Evolutionary conservation across 75 land plant genomes (phyloP), one percentile per base, ranked within the genome.

Genomic region (Cryptomeria japonica): DNA sequence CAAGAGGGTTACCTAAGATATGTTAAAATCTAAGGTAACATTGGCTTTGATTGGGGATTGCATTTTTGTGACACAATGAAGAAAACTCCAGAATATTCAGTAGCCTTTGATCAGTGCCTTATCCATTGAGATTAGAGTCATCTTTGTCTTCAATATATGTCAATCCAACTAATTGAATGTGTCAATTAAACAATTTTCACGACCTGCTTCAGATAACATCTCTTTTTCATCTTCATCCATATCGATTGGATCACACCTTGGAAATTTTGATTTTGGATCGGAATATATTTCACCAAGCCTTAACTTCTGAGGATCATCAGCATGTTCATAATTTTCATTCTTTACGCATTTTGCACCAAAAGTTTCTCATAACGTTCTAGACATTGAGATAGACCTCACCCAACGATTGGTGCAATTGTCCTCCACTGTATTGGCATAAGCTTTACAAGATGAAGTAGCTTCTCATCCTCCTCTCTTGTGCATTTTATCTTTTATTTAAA

Each of bases 181-280:
- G n/a, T n/a, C n/a, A n/a, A n/a, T n/a, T n/a, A n/a, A n/a, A n/a
- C n/a, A n/a, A n/a, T n/a, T n/a, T n/a, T n/a, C n/a, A n/a, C n/a
- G n/a, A n/a, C n/a, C n/a, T 55, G 99, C 99, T 89, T 98, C 99
- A 76, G 98, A 98, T 84, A 98, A 96, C 99, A 98, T 96, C 88
- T 98, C 99, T 85, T 98, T 98, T 89, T 98, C 99, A 91, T 98
- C 99, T 84, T 98, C 99, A 92, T 98, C 99, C 99, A 98, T 98
- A 86, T 98, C 99, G 84, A 98, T 98, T 72, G 99, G 99, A 92
- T 98, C 99, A 39, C 98, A 98, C 80, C 99, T 93, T 38, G 99
- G 98, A 86, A 98, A 97, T 88, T 98, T 98, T 3, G 98, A 96
- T 58, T 98, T 98, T 22, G 99, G 99, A 88, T 98, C 95, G 22